These are phyloP conservation scores for Spatholobus suberectus DNA, from an alignment of 306 rosid genomes.

Conservation along the genomic window DNA sequence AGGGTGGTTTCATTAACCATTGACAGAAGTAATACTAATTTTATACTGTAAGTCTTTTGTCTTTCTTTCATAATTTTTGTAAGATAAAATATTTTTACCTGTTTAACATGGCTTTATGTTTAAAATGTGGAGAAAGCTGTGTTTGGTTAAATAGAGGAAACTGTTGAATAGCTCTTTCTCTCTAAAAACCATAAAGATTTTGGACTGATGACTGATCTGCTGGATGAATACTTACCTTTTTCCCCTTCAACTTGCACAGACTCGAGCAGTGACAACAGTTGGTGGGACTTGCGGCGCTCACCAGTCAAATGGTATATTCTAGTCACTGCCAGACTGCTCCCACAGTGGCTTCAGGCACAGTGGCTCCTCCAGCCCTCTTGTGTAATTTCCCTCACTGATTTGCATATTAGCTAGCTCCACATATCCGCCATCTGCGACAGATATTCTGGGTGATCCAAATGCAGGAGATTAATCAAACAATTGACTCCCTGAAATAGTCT, in stretches of 20 bases:
- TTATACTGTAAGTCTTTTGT: not conserved
- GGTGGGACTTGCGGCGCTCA: constrained; percentile 44
- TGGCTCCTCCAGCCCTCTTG: not conserved
- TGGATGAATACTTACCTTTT: not conserved
- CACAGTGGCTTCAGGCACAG: not conserved
- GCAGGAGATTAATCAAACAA: constrained; percentile 52
- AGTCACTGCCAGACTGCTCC: not conserved
- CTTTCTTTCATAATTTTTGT: not conserved
- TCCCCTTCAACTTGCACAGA: not conserved
- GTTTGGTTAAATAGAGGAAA: not conserved
- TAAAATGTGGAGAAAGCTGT: not conserved
- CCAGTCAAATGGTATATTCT: constrained; percentile 49
- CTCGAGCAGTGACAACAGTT: not conserved
- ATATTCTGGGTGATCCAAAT: constrained; percentile 58
- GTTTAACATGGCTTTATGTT: not conserved
- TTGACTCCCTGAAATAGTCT: constrained; percentile 59
- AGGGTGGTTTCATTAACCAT: not conserved
- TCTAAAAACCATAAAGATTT: not conserved
- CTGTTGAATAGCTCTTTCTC: not conserved
- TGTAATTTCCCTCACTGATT: constrained; percentile 52
- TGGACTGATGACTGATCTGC: not conserved
- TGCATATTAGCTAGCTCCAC: constrained; percentile 38
- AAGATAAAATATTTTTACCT: not conserved
- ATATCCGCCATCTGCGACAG: constrained; percentile 57
- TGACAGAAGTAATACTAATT: not conserved